These are phyloP conservation scores for Eucalyptus cloeziana DNA, from an alignment of 345 rosid species.

Conservation along the genomic window DNA sequence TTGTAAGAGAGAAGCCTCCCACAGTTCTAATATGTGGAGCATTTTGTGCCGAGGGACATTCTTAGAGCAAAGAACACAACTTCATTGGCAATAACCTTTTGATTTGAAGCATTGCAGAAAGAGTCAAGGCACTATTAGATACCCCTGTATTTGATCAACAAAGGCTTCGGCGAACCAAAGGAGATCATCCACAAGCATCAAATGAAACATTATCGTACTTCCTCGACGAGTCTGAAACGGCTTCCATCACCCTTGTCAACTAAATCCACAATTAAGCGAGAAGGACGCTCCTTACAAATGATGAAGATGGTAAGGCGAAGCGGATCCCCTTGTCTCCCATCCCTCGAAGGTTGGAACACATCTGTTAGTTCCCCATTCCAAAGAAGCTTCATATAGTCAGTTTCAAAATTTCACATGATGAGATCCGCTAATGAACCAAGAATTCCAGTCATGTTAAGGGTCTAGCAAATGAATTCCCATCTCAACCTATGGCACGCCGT, in stretches of 20 bases:
- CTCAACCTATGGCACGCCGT: neutral
- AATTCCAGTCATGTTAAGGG: neutral
- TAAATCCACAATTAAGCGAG: neutral
- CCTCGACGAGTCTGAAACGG: rapidly evolving
- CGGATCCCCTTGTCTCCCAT: neutral
- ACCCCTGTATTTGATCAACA: neutral
- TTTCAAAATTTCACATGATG: neutral
- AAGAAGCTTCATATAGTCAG: neutral
- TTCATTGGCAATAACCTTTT: neutral
- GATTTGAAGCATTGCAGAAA: neutral
- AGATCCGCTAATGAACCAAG: neutral
- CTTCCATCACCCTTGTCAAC: neutral
- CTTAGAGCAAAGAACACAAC: neutral
- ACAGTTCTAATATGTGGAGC: neutral
- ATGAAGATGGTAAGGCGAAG: neutral
- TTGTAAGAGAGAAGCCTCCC: neutral
- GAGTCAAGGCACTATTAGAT: neutral
- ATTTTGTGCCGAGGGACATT: neutral
- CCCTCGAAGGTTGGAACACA: neutral
- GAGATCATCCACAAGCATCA: neutral
- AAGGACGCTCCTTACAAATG: neutral
- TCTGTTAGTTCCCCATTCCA: neutral
- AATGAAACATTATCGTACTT: neutral
- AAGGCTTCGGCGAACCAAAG: neutral
- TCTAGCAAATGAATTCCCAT: neutral